Base-by-base conservation (phyloP, 2,329 filamentous ascomycete genomes). In the Malbranchea zuffiana region DNA sequence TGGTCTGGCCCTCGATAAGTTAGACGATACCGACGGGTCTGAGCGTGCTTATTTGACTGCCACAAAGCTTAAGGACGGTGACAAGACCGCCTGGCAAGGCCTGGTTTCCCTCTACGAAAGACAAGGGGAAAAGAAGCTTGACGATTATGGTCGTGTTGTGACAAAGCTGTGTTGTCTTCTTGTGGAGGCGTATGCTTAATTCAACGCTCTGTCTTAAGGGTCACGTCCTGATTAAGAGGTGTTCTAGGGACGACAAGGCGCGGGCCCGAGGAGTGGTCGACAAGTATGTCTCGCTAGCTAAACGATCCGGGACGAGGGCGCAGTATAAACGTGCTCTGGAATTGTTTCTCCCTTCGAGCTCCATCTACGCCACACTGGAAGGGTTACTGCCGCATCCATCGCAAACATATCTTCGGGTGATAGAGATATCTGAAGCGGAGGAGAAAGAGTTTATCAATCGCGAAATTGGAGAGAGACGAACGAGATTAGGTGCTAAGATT, bases 361-460 rank as follows among this genome's bases (percentile, higher is more conserved):
- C 82, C 5, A 67, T 96, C 20, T 98, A 94, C 55, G 63, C 74
- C 3, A 79, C 76, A 39, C 72, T 98, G 3, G 85, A 95, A 63
- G 88, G 87, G 4, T 75, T 85, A 3, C 66, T 96, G 3, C 82
- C 80, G 2, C 76, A 82, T 46, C 87, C 90, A 0, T 74, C 78
- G 6, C 74, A 78, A 41, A 92, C 83, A 0, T 94, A 92, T 57
- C 79, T 78, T 48, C 79, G 74, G 21, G 77, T 96, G 37, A 82
- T 84, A 10, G 79, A 90, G 48, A 82, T 93, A 13, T 71, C 83
- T 3, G 90, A 96, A 53, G 66, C 74, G 1, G 83, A 90, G 43
- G 90, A 98, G 60, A 87, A 82, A 53, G 81, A 88, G 54, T 79
- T 76, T 20, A 88, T 95, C 56, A 94, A 94, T 54, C 82, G 74